phyloP scores from a whole-genome alignment of 1,139 yeast genomes.

The Hansenula lynferdii region DNA sequence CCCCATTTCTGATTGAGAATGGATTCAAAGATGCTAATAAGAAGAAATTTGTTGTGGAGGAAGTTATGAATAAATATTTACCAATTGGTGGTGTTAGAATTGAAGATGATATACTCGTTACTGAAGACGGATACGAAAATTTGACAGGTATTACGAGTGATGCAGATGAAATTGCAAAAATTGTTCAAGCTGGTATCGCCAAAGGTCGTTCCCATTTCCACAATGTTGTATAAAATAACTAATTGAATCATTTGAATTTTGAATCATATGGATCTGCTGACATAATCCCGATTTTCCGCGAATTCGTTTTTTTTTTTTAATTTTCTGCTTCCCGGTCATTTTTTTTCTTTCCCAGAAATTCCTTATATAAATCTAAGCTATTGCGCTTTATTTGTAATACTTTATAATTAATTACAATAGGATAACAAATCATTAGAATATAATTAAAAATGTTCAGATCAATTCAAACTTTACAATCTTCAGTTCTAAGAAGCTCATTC shows the following conservation, averaged over 20 bases:
- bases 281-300: background rate
- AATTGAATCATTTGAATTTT: background rate
- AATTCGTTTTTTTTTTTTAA: too few species aligned
- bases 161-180: slow-evolving; percentile 72
- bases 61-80: slow-evolving; percentile 71
- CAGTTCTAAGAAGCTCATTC: slow-evolving; percentile 10
- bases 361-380: too few species aligned
- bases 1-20: slow-evolving; percentile 71
- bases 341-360: too few species aligned
- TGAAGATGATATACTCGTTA: slow-evolving; percentile 86
- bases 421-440: background rate
- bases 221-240: slow-evolving; percentile 12
- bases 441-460: slow-evolving; percentile 17
- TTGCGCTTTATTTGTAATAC: too few species aligned
- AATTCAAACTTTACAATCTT: slow-evolving; percentile 13
- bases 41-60: slow-evolving; percentile 56
- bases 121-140: slow-evolving; percentile 72
- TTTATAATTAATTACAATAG: too few species aligned
- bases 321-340: too few species aligned
- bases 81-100: slow-evolving; percentile 94
- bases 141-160: slow-evolving; percentile 81
- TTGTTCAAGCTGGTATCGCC: slow-evolving; percentile 68
- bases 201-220: slow-evolving; percentile 66
- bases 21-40: slow-evolving; percentile 54
- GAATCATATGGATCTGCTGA: background rate